Conservation (phyloP, 2,329 filamentous ascomycete genomes). For the Lasiodiplodia gonubiensis region DNA sequence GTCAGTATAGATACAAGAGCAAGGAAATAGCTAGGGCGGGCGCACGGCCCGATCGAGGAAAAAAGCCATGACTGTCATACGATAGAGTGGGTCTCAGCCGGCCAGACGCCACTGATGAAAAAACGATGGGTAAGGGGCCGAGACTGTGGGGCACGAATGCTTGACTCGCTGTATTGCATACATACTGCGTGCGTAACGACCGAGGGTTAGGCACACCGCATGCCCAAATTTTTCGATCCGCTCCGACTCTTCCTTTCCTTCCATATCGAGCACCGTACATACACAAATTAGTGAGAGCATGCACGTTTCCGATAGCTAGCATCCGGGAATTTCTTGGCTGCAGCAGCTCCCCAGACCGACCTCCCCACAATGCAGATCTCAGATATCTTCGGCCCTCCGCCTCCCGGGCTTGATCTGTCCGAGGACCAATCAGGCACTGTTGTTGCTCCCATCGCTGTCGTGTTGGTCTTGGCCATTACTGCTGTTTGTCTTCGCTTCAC, state of each 20-base stretch:
- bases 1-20: background rate
- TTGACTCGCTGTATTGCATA: background rate
- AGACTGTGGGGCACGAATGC: background rate
- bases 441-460: background rate
- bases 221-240: background rate
- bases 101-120: background rate
- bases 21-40: background rate
- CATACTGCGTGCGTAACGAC: background rate
- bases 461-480: background rate
- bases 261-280: background rate
- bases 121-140: background rate
- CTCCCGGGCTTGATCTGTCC: background rate
- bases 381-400: slow-evolving; percentile 30
- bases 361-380: slow-evolving; percentile 19
- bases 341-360: background rate
- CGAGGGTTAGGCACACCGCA: too few relatives aligned
- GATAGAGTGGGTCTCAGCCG: background rate
- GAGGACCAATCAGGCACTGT: background rate
- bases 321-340: background rate
- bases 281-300: background rate
- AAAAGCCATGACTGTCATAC: background rate
- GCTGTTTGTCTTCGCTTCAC: background rate
- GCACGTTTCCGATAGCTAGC: background rate
- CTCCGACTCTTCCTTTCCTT: background rate
- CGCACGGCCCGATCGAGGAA: background rate